phyloP scores from a whole-genome alignment of 106 monocot genomes.

The Dioscorea dumetorum region DNA sequence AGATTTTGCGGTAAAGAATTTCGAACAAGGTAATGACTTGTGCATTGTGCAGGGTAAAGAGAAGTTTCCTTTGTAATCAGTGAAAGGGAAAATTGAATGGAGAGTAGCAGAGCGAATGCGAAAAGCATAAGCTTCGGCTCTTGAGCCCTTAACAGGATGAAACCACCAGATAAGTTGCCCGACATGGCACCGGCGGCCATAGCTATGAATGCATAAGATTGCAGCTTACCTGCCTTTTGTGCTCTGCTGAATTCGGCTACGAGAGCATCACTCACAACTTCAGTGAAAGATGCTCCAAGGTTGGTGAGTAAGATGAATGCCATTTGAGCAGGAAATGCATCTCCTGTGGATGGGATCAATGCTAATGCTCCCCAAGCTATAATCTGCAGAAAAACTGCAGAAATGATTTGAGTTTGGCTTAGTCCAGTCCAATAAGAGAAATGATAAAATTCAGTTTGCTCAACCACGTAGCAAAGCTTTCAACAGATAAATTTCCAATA shows the following conservation, averaged over 20 bases:
- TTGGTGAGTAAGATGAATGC: slow-evolving; percentile 69
- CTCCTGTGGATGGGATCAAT: slow-evolving; percentile 31
- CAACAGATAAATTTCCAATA: too few species aligned
- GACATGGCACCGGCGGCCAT: slow-evolving; percentile 55
- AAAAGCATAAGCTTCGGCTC: slow-evolving; percentile 61
- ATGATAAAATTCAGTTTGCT: too few species aligned
- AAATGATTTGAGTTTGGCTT: too few species aligned
- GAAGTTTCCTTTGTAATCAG: slow-evolving; percentile 43
- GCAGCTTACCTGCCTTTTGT: slow-evolving; percentile 45
- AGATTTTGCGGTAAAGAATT: slow-evolving; percentile 42
- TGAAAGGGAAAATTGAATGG: slow-evolving; percentile 55
- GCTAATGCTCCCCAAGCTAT: slow-evolving; percentile 73
- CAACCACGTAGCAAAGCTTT: too few species aligned
- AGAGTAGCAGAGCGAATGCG: slow-evolving; percentile 49
- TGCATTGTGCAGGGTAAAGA: slow-evolving; percentile 5
- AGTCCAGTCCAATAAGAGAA: too few species aligned
- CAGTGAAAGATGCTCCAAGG: slow-evolving; percentile 72
- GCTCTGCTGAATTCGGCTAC: slow-evolving; percentile 59
- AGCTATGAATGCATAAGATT: slow-evolving; percentile 71
- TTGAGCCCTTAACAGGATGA: slow-evolving; percentile 43
- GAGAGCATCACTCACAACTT: slow-evolving; percentile 70
- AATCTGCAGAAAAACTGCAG: slow-evolving; percentile 63
- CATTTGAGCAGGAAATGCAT: slow-evolving; percentile 50
- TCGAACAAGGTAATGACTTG: slow-evolving; percentile 4
- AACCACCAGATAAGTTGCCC: slow-evolving; percentile 74